These are phyloP conservation scores for Forsythia suspensa DNA, from an alignment of 257 asterid species.

Conservation along the genomic window DNA sequence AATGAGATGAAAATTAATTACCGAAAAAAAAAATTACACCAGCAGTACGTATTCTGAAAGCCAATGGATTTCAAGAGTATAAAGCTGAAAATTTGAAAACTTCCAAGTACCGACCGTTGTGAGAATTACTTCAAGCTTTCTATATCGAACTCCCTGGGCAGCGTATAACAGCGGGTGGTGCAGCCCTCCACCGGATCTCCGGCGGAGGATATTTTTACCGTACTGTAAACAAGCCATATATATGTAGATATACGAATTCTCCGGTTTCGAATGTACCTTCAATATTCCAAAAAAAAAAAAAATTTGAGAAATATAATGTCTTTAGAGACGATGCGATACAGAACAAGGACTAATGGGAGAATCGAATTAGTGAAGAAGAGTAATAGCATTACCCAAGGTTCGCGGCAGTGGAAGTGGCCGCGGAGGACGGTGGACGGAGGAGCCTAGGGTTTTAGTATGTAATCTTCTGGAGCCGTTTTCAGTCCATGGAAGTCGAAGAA, in stretches of 20 bases:
- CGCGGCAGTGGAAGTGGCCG: not conserved
- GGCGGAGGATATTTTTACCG: conserved; percentile 26
- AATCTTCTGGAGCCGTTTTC: not conserved
- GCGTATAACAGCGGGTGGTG: conserved; percentile 41
- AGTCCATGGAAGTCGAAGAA: not conserved
- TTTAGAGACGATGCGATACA: not conserved
- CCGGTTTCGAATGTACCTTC: not conserved
- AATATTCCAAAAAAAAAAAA: not conserved
- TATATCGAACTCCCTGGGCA: conserved; percentile 45
- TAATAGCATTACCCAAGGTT: not conserved
- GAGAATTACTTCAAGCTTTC: conserved; percentile 48
- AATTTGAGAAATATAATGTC: not conserved
- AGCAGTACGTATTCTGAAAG: not conserved
- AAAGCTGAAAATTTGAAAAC: not conserved
- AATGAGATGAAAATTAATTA: not conserved
- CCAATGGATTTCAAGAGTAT: not conserved
- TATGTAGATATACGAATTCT: not conserved
- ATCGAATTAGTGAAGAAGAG: not conserved
- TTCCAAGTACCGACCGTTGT: conserved; percentile 32
- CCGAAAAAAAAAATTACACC: not conserved
- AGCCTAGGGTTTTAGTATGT: not conserved
- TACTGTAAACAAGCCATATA: conserved; percentile 34
- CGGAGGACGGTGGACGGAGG: not conserved
- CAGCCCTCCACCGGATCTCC: conserved; percentile 16
- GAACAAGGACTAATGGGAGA: not conserved